These are phyloP conservation scores for Scheffersomyces parashehatae DNA, from an alignment of 1,139 yeast species.

Conservation along the genomic window DNA sequence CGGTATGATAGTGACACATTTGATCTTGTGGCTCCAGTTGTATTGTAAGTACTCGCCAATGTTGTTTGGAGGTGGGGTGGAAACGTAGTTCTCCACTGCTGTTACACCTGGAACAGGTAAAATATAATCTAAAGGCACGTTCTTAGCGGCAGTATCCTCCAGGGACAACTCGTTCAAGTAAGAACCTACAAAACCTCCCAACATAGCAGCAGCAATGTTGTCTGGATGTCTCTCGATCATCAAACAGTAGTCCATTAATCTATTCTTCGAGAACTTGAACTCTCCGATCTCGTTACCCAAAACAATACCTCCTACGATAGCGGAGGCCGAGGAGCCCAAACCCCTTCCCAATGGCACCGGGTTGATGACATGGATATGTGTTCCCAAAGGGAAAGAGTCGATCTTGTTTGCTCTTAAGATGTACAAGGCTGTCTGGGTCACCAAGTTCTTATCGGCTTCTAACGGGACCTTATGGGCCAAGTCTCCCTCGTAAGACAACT, in stretches of 20 bases:
- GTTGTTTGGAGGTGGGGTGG: constrained; percentile 65
- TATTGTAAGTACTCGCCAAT: constrained; percentile 91
- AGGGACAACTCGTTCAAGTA: constrained; percentile 78
- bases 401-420: constrained; percentile 82
- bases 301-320: constrained; percentile 96
- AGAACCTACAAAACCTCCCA: constrained; percentile 98
- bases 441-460: constrained; percentile 72
- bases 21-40: constrained; percentile 77
- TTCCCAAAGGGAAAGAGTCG: constrained; percentile 76
- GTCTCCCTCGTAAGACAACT: constrained; percentile 67
- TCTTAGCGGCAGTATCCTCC: constrained; percentile 69
- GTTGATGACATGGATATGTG: constrained; percentile 77
- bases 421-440: constrained; percentile 90
- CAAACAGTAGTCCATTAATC: constrained; percentile 90
- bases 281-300: constrained; percentile 83
- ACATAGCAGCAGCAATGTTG: constrained; percentile 97
- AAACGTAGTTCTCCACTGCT: constrained; percentile 52
- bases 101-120: constrained; percentile 69
- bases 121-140: constrained; percentile 81
- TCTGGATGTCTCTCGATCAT: constrained; percentile 99
- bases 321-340: constrained; percentile 97
- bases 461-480: constrained; percentile 82
- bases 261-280: constrained; percentile 67
- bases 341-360: constrained; percentile 98
- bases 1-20: constrained; percentile 90